Percentiles rank a stretch among this genome's conserved stretches.
phyloP scores from a whole-genome alignment of 1,284 basidiomycete genomes.

The Ganoderma sp. region DNA sequence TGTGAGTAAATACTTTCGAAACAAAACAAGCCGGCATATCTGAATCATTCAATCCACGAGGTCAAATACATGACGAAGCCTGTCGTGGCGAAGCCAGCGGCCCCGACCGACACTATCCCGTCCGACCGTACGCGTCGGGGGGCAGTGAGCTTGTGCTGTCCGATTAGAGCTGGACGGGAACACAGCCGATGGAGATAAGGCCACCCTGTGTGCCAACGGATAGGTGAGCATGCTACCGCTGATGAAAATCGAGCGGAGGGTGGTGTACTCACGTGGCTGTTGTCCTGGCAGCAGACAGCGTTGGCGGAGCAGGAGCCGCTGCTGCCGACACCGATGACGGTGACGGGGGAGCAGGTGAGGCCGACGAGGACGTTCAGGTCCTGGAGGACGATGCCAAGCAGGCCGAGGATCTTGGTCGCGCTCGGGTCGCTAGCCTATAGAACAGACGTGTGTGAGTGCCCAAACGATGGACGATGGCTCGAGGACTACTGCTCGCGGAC shows the following conservation, averaged over 20 bases:
- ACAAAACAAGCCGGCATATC: neutral
- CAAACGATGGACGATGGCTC: neutral
- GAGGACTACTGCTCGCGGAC: neutral
- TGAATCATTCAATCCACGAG: neutral
- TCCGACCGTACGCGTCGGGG: neutral
- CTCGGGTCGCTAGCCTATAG: conserved; percentile 12
- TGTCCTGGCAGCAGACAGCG: conserved; percentile 36
- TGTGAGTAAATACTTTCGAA: neutral
- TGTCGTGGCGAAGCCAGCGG: neutral
- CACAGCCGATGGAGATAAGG: conserved; percentile 36
- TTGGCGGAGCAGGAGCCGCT: conserved; percentile 18
- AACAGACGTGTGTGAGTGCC: neutral
- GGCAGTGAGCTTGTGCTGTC: neutral
- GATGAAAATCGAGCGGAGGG: neutral
- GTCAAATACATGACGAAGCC: neutral
- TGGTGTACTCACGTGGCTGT: conserved; percentile 31
- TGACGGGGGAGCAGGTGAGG: conserved; percentile 34
- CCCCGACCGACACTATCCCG: neutral
- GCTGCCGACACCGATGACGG: conserved; percentile 25
- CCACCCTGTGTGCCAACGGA: conserved; percentile 23
- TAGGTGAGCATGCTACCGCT: neutral
- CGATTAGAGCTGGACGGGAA: conserved; percentile 30
- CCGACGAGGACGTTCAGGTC: conserved; percentile 31
- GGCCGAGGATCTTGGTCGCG: conserved; percentile 17
- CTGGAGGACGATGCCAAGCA: conserved; percentile 32